Conservation (phyloP, 1,284 basidiomycete genomes). For the Meripilus lineatus region DNA sequence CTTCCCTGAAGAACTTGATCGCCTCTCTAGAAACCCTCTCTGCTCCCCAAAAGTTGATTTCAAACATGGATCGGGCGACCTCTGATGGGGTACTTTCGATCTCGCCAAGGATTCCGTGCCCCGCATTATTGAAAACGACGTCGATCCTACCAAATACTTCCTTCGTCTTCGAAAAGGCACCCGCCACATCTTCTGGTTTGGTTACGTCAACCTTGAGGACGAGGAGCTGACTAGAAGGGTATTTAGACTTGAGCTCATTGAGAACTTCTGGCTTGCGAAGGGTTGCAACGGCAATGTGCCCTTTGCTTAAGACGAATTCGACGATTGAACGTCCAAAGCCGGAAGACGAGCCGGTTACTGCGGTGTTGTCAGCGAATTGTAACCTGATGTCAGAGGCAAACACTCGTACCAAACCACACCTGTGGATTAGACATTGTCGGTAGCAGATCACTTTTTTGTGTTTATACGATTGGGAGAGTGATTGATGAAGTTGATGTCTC, state of each 20-base stretch:
- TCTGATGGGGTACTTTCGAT: constrained; percentile 29
- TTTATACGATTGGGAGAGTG: no score
- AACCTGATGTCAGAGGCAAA: background rate
- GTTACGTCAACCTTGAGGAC: constrained; percentile 35
- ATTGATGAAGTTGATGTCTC: no score
- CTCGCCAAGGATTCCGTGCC: constrained; percentile 25
- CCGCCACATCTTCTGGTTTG: constrained; percentile 20
- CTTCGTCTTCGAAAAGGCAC: constrained; percentile 32
- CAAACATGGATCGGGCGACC: constrained; percentile 27
- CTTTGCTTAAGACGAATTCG: constrained; percentile 19
- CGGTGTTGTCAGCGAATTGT: background rate
- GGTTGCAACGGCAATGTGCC: constrained; percentile 24
- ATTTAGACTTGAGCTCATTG: constrained; percentile 12
- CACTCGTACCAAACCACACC: constrained; percentile 13
- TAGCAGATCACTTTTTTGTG: no score
- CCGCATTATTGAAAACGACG: no score
- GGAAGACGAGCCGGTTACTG: constrained; percentile 27
- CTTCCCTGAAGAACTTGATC: constrained; percentile 9
- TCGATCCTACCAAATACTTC: no score
- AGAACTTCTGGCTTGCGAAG: constrained; percentile 20
- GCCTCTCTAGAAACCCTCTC: constrained; percentile 5
- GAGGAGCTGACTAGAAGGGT: constrained; percentile 23
- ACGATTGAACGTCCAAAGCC: constrained; percentile 24
- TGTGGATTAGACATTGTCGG: no score
- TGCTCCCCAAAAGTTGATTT: constrained; percentile 30